Percentiles rank a stretch among this genome's conserved stretches.
phyloP scores from a whole-genome alignment of 2,329 filamentous ascomycete species.

The Rhynchosporium graminicola region DNA sequence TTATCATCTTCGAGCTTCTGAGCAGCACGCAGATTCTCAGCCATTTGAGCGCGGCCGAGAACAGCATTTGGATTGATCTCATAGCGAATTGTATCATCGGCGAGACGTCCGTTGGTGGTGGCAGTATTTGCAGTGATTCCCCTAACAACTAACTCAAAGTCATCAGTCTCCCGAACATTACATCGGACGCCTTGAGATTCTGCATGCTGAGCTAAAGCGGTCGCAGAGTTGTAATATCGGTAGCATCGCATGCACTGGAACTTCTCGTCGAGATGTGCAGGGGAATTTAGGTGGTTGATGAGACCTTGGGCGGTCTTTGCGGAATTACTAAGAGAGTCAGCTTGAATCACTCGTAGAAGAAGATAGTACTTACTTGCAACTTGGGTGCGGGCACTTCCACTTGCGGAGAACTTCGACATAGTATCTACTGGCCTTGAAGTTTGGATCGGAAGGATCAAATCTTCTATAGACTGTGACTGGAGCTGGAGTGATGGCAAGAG shows the following conservation, averaged over 20 bases:
- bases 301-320: conserved; percentile 21
- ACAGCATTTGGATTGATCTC: conserved; percentile 20
- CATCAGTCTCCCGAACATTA: conserved; percentile 45
- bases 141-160: conserved; percentile 44
- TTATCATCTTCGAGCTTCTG: neutral
- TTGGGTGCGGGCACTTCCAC: conserved; percentile 36
- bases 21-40: neutral
- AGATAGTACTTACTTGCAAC: conserved; percentile 35
- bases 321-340: conserved; percentile 3
- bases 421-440: conserved; percentile 28
- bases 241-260: conserved; percentile 50
- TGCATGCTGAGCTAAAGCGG: conserved; percentile 50
- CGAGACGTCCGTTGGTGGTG: conserved; percentile 34
- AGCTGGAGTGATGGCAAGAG: conserved; percentile 5
- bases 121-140: conserved; percentile 45
- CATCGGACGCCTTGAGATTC: conserved; percentile 49
- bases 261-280: conserved; percentile 43
- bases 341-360: neutral
- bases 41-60: neutral
- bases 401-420: conserved; percentile 28
- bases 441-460: conserved; percentile 29
- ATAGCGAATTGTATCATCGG: conserved; percentile 43
- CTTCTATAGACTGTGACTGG: conserved; percentile 3
- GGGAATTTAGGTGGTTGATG: conserved; percentile 47
- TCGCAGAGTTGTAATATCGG: conserved; percentile 44